Evolutionary conservation across 2,329 filamentous ascomycete genomes (phyloP), one percentile per base, ranked within the genome.

Genomic region (Fusarium sp.): DNA sequence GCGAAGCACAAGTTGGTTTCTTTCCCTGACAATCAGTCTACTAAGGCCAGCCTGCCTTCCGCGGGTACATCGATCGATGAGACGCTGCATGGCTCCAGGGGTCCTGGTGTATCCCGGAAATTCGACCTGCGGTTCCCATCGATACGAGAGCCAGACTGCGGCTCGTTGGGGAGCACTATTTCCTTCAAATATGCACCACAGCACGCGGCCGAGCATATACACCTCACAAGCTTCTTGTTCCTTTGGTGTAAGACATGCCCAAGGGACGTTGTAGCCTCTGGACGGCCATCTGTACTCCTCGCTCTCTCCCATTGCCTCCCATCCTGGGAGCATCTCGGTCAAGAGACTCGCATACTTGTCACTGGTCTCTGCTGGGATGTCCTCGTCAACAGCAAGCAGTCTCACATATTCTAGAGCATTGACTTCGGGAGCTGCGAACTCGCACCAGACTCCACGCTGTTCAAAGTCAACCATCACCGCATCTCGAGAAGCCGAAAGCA

Each of bases 141-240:
- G 76, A 69, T 87, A 87, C 41, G 85, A 87, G 61, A 85, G 79
- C 85, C 85, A 87, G 11, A 85, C 78, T 4, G 83, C 81, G 3
- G 81, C 80, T 58, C 79, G 78, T 65, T 88, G 83, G 2, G 85
- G 85, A 3, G 84, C 84, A 56, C 83, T 83, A 67, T 82, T 81
- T 19, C 83, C 84, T 70, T 88, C 85, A 53, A 88, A 88, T 13
- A 88, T 80, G 68, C 85, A 88, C 85, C 85, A 88, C 42, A 88
- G 75, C 25, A 86, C 77, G 35, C 85, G 79, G 6, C 85, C 85
- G 13, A 88, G 80, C 85, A 87, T 87, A 73, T 87, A 88, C 1
- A 86, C 85, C 70, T 85, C 82, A 19, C 85, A 85, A 0, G 81
- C 77, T 66, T 88, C 85, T 62, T 84, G 82, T 63, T 88, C 85